phyloP scores from a whole-genome alignment of 306 rosid species.

The Potentilla sterilis region DNA sequence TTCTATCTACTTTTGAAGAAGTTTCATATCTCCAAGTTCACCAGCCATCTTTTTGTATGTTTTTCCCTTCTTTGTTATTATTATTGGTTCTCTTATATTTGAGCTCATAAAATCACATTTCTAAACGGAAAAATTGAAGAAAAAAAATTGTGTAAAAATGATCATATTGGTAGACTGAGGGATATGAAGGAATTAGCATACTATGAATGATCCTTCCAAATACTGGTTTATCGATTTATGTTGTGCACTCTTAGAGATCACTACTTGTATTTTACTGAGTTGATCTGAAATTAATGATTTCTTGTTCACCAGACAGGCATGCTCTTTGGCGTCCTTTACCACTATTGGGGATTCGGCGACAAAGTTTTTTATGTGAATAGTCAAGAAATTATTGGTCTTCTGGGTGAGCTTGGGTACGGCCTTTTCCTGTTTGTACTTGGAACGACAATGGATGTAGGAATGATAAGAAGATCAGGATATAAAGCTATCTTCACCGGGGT shows the following conservation, averaged over 20 bases:
- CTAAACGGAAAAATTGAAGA: too few species aligned
- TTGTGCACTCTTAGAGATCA: not conserved
- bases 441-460: constrained; percentile 14
- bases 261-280: not conserved
- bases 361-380: not conserved
- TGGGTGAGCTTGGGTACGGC: not conserved
- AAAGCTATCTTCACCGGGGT: constrained; percentile 28
- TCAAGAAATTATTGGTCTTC: not conserved
- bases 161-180: too few species aligned
- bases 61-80: not conserved
- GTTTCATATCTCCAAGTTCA: not conserved
- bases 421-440: not conserved
- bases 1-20: constrained; percentile 34
- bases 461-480: constrained; percentile 43
- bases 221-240: not conserved
- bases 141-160: too few species aligned
- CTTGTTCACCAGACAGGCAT: not conserved
- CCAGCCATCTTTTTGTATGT: not conserved
- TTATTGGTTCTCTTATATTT: not conserved
- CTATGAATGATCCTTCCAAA: too few species aligned
- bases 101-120: not conserved
- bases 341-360: not conserved
- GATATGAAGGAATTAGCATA: too few species aligned
- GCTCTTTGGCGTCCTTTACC: not conserved
- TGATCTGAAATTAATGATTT: not conserved